Evolutionary conservation across 441 rosid genomes (phyloP), one percentile per base, ranked within the genome.

Genomic region (Kokia cookei): DNA sequence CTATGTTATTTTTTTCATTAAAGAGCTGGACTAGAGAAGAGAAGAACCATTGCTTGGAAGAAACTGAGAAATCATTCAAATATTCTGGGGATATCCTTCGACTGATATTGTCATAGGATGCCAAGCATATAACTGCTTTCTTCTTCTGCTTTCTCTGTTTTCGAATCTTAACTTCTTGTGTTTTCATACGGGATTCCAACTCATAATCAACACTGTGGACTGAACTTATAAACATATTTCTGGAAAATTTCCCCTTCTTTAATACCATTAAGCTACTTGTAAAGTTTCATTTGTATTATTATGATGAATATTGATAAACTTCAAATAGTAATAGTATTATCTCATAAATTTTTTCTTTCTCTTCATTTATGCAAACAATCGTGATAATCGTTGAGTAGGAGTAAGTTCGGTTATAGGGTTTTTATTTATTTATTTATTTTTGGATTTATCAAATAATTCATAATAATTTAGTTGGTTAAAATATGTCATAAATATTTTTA

Each of bases 1-100:
- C 11, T 65, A 35, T 79, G 7, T n/a, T 51, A n/a, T n/a, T 7
- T 55, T 17, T 61, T 57, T n/a, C 59, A 15, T 66, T 47, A 35
- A 87, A 90, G 94, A 82, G 85, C 67, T 95, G 99, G 99, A 95
- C 87, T 0, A 91, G 97, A 80, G 95, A 90, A 68, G 95, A 93
- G 81, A 95, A 95, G 90, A 78, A 89, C 65, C 97, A 86, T 76
- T 95, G 99, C 82, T 81, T 95, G 88, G 98, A 90, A 78, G 99
- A 95, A 86, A 95, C 98, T 0, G 93, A 90, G 82, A 93, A 89
- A 84, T 93, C 98, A 1, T 93, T 95, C 86, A 91, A 90, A 82
- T 73, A 86, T 82, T 93, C 97, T 1, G 97, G 99, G 42, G 90
- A 91, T 51, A 89, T 95, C 73, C 97, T 93, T 65, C 93, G 98